Evolutionary conservation across 2,329 filamentous ascomycete species (phyloP), one percentile per base, ranked within the genome.

Genomic region (Trichoderma guizhouense): DNA sequence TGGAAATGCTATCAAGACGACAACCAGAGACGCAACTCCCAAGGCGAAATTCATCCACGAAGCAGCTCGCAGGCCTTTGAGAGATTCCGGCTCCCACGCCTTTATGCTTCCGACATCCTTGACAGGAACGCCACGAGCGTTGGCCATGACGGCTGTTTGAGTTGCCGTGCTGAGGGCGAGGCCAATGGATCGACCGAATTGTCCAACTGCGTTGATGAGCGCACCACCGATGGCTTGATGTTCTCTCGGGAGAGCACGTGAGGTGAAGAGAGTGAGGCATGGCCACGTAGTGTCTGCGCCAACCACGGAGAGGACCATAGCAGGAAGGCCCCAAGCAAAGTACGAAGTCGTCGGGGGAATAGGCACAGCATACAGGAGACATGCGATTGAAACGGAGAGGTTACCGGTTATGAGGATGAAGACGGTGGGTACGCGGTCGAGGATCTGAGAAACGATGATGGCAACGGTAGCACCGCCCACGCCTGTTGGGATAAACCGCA

Each of bases 201-300:
- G 90, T 0, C 88, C 88, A 14, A 90, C 86, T 0, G 90, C 86
- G 72, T 92, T 92, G 77, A 93, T 88, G 9, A 92, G 84, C 0
- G 90, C 91, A 1, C 90, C 91, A 0, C 90, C 91, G 0, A 93
- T 79, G 1, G 90, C 89, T 76, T 93, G 91, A 73, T 93, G 90
- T 64, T 89, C 87, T 0, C 83, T 82, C 0, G 90, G 88, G 0
- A 93, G 83, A 0, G 87, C 84, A 73, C 88, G 88, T 0, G 90
- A 90, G 0, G 88, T 90, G 77, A 91, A 92, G 0, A 93, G 84
- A 0, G 89, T 90, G 21, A 93, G 81, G 5, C 87, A 87, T 0
- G 91, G 90, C 84, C 89, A 92, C 0, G 90, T 84, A 0, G 89
- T 91, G 76, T 93, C 91, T 3, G 90, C 89, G 36, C 91, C 91